Conservation (phyloP, 2,329 filamentous ascomycete genomes). For the Fusarium sp. region DNA sequence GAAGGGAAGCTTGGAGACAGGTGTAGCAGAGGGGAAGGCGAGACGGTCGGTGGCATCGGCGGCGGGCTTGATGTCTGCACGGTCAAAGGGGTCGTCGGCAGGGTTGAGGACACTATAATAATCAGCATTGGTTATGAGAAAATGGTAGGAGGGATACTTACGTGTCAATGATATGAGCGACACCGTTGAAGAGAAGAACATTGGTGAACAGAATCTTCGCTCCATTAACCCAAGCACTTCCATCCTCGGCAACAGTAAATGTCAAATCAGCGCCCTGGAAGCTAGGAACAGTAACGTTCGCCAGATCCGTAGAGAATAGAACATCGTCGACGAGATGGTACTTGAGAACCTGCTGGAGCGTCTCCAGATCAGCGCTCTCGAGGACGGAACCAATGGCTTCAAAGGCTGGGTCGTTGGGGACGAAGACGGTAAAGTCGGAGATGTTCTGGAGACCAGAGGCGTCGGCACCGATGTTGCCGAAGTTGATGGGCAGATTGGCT, state of each 20-base stretch:
- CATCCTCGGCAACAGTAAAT: constrained; percentile 47
- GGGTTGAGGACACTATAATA: constrained; percentile 43
- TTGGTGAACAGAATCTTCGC: constrained; percentile 49
- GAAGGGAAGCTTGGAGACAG: constrained; percentile 45
- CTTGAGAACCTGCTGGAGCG: constrained; percentile 45
- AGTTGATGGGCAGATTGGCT: constrained; percentile 42
- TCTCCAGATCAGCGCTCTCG: constrained; percentile 35
- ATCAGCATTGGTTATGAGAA: neutral
- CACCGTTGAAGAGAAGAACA: constrained; percentile 48
- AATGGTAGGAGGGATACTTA: constrained; percentile 3
- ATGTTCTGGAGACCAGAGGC: constrained; percentile 40
- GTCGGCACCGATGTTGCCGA: constrained; percentile 42
- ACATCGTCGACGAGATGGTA: constrained; percentile 49
- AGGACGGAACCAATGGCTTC: constrained; percentile 47
- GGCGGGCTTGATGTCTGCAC: constrained; percentile 37
- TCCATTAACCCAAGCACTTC: constrained; percentile 48
- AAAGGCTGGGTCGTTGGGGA: constrained; percentile 46
- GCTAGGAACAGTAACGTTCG: constrained; percentile 43
- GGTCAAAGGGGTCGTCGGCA: constrained; percentile 40
- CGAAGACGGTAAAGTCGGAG: constrained; percentile 49
- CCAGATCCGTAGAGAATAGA: constrained; percentile 46
- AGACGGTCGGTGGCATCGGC: constrained; percentile 42
- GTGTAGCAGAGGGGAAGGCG: constrained; percentile 43
- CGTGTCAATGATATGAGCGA: constrained; percentile 50
- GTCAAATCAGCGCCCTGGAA: constrained; percentile 42